Evolutionary conservation across 345 rosid genomes (phyloP), one percentile per base, ranked within the genome.

Genomic region (Aethionema arabicum): DNA sequence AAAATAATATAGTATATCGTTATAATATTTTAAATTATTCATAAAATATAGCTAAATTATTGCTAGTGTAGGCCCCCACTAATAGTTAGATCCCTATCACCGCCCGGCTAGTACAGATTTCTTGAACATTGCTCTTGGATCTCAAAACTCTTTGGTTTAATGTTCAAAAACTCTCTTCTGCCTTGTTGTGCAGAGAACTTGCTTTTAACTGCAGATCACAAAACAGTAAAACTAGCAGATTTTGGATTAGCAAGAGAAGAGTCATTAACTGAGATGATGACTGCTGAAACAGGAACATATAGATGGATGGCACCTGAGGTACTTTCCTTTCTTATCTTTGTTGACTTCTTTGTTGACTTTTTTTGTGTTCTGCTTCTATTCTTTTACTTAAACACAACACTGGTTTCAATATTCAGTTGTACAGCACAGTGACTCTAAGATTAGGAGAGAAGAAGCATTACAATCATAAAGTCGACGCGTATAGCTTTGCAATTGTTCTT

Each of bases 231-330:
- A 78, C 91, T 92, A 42, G 95, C 93, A 8, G 98, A 89, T 74
- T 92, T 89, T 70, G 98, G 97, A 52, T 78, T 92, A 65, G 98
- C 97, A 11, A 83, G 97, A 73, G 97, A 92, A 82, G 98, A 92
- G 76, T 85, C 98, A 40, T 63, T 92, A 32, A 92, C 96, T 11
- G 98, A 92, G 78, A 92, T 92, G 97, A 92, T 89, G 97, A 89
- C 98, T 0, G 97, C 97, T 63, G 98, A 92, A 77, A 92, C 97
- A 0, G 97, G 97, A 63, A 92, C 98, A 44, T 88, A 91, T 66
- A 79, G 92, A 11, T 88, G 96, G 98, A 91, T 91, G 98, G 96
- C 96, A 29, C 96, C 96, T 0, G 97, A 92, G 96, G 96, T 92
- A 46, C 36, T 54, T 38, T 12, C 32, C 21, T 3, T 12, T 39